phyloP scores from a whole-genome alignment of 768 basidiomycete genomes.

The Amanita phalloides region DNA sequence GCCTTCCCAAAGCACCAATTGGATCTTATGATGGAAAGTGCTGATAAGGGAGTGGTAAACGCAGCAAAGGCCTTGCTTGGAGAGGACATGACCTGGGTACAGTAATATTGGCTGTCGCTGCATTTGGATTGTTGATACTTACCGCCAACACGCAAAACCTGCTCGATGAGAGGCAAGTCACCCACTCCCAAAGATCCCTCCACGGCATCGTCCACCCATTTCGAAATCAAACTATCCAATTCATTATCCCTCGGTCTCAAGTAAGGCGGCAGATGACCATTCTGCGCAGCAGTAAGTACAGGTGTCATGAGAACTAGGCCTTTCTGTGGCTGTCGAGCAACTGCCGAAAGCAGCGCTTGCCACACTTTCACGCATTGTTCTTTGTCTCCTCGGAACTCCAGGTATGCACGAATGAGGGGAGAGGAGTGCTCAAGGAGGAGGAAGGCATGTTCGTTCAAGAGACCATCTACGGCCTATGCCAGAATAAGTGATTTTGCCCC shows the following conservation, averaged over 20 bases:
- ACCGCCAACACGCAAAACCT: slow-evolving; percentile 33
- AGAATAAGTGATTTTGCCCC: neutral
- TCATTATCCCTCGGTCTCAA: slow-evolving; percentile 31
- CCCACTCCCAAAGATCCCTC: slow-evolving; percentile 13
- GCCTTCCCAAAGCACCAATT: slow-evolving; percentile 19
- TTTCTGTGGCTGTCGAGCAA: slow-evolving; percentile 24
- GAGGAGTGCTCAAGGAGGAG: slow-evolving; percentile 30
- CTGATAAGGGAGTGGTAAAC: slow-evolving; percentile 22
- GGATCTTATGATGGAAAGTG: slow-evolving; percentile 24
- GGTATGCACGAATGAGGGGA: slow-evolving; percentile 38
- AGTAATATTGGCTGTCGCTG: neutral
- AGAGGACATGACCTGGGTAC: slow-evolving; percentile 23
- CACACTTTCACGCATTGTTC: slow-evolving; percentile 26
- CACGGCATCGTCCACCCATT: slow-evolving; percentile 27
- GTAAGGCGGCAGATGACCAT: slow-evolving; percentile 29
- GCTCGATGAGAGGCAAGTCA: slow-evolving; percentile 22
- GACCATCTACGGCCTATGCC: slow-evolving; percentile 33
- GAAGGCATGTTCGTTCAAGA: slow-evolving; percentile 27
- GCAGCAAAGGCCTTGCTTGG: slow-evolving; percentile 19
- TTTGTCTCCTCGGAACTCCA: slow-evolving; percentile 31
- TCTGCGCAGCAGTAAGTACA: slow-evolving; percentile 31
- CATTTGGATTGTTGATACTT: slow-evolving; percentile 3
- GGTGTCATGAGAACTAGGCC: slow-evolving; percentile 19
- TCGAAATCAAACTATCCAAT: slow-evolving; percentile 32
- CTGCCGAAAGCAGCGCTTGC: slow-evolving; percentile 33